Percentiles rank a stretch among this genome's conserved stretches.
Conservation (phyloP, 768 basidiomycete genomes). For the Lentinula sp. region DNA sequence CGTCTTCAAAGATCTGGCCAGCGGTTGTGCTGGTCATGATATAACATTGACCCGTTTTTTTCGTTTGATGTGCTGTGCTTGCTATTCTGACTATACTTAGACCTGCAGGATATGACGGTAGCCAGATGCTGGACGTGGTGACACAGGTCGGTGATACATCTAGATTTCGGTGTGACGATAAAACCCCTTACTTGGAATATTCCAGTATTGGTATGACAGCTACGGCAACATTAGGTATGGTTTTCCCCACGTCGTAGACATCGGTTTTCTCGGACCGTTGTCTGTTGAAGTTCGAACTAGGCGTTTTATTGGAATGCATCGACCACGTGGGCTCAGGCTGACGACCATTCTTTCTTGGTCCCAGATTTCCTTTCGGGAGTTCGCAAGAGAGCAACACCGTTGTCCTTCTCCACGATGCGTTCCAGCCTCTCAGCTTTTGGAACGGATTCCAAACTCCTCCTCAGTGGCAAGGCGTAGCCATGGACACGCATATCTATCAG, state of each 20-base stretch:
- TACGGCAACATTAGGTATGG: conserved; percentile 66
- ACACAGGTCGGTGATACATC: not conserved
- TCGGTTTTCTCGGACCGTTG: too few relatives aligned
- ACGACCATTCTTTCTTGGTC: not conserved
- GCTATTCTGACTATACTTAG: not conserved
- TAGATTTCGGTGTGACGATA: not conserved
- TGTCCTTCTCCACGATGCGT: conserved; percentile 72
- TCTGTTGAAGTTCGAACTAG: too few relatives aligned
- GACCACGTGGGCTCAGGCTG: not conserved
- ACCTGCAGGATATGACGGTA: conserved; percentile 46
- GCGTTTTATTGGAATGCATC: not conserved
- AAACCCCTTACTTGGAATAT: conserved; percentile 17
- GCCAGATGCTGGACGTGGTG: conserved; percentile 29
- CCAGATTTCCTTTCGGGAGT: conserved; percentile 28
- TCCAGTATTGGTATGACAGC: conserved; percentile 69
- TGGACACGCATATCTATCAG: conserved; percentile 80
- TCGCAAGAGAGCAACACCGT: conserved; percentile 54
- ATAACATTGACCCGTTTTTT: too few relatives aligned
- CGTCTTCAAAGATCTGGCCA: not conserved
- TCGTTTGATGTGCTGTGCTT: too few relatives aligned
- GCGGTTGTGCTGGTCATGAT: too few relatives aligned
- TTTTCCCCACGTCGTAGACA: not conserved
- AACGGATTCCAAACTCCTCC: conserved; percentile 50
- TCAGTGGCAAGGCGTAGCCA: conserved; percentile 55
- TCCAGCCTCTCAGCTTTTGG: conserved; percentile 72